These are phyloP conservation scores for Diddensiella transvaalensis DNA, from an alignment of 805 yeast genomes.

Conservation along the genomic window DNA sequence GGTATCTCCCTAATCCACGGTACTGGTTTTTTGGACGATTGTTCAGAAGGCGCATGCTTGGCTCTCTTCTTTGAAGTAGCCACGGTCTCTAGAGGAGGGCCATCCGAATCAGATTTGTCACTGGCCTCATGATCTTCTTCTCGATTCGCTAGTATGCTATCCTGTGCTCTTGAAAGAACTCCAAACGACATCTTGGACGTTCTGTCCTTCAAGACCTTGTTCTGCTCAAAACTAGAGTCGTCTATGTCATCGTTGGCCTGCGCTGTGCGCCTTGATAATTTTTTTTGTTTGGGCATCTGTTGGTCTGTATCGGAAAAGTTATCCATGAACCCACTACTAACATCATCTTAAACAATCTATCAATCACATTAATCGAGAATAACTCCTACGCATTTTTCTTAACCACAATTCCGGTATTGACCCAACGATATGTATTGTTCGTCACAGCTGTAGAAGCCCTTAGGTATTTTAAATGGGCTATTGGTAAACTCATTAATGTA, in stretches of 20 bases:
- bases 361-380: too few relatives aligned
- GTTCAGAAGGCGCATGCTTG: slow-evolving; percentile 87
- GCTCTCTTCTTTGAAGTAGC: slow-evolving; percentile 37
- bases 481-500: too few relatives aligned
- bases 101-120: slow-evolving; percentile 18
- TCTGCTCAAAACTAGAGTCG: too few relatives aligned
- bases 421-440: too few relatives aligned
- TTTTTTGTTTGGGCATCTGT: slow-evolving; percentile 7
- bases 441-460: too few relatives aligned
- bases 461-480: too few relatives aligned
- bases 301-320: not conserved
- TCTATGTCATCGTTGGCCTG: too few relatives aligned
- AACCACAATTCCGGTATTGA: too few relatives aligned
- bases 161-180: slow-evolving; percentile 28
- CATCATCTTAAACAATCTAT: too few relatives aligned
- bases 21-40: slow-evolving; percentile 69
- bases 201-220: slow-evolving; percentile 2
- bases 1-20: slow-evolving; percentile 67
- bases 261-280: slow-evolving; percentile 4
- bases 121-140: slow-evolving; percentile 8
- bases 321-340: too few relatives aligned
- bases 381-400: too few relatives aligned
- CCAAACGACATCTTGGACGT: slow-evolving; percentile 24
- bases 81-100: slow-evolving; percentile 18
- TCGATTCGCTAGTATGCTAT: slow-evolving; percentile 15